Evolutionary conservation across 306 rosid genomes (phyloP).

Genomic region (Purshia tridentata): DNA sequence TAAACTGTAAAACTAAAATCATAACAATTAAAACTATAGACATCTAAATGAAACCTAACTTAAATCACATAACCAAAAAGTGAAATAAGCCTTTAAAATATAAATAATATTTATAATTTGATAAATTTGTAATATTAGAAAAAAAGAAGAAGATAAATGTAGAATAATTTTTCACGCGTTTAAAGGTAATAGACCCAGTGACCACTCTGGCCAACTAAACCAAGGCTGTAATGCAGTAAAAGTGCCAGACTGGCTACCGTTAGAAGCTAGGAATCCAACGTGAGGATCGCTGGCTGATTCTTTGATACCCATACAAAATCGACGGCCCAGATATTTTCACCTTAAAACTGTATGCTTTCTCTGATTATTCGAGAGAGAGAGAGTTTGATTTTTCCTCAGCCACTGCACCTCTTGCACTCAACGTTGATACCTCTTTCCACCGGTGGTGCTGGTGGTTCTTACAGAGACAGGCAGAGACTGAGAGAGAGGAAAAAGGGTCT

Average conservation of each 20-base stretch:
- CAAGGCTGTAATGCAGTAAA: background rate
- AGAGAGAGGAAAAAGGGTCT: background rate
- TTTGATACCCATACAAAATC: slow-evolving; percentile 1
- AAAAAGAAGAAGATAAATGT: too few relatives aligned
- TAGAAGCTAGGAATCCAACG: slow-evolving; percentile 29
- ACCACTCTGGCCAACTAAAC: too few relatives aligned
- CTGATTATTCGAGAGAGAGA: background rate
- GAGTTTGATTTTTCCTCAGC: background rate
- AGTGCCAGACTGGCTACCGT: slow-evolving; percentile 32
- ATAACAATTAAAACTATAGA: too few relatives aligned
- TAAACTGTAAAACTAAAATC: too few relatives aligned
- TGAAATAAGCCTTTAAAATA: too few relatives aligned
- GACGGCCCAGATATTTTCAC: slow-evolving; percentile 36
- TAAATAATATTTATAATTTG: too few relatives aligned
- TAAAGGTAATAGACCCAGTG: too few relatives aligned
- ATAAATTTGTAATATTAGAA: too few relatives aligned
- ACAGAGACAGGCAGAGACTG: background rate
- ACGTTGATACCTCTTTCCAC: background rate
- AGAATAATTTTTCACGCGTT: too few relatives aligned
- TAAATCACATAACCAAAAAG: too few relatives aligned
- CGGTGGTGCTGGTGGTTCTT: slow-evolving; percentile 5
- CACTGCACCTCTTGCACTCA: background rate
- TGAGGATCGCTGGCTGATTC: slow-evolving; percentile 20
- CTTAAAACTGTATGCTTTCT: background rate
- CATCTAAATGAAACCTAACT: too few relatives aligned